Evolutionary conservation across 2,329 filamentous ascomycete genomes (phyloP).

Genomic region (Epicoccum nigrum): DNA sequence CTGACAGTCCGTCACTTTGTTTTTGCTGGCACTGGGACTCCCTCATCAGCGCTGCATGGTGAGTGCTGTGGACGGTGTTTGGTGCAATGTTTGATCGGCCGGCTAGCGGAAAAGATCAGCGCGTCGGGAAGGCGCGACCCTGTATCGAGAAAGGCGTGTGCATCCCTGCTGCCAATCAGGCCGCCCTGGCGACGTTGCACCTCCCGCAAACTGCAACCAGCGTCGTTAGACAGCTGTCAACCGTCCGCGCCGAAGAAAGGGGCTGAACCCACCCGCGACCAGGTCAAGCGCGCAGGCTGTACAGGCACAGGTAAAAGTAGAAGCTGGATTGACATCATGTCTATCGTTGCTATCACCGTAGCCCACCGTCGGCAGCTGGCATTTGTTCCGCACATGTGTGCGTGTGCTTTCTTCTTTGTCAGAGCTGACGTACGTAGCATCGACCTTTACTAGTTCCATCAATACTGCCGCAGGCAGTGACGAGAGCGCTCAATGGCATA

Average conservation of each 20-base stretch:
- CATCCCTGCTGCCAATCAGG: constrained; percentile 43
- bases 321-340: constrained; percentile 11
- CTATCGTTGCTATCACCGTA: constrained; percentile 11
- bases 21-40: not conserved
- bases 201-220: constrained; percentile 35
- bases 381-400: constrained; percentile 5
- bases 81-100: constrained; percentile 41
- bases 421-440: constrained; percentile 17
- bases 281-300: constrained; percentile 7
- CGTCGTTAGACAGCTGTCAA: constrained; percentile 35
- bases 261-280: constrained; percentile 22
- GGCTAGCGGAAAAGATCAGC: constrained; percentile 36
- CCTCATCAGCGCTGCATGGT: constrained; percentile 20
- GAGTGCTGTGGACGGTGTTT: constrained; percentile 19
- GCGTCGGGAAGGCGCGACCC: constrained; percentile 28
- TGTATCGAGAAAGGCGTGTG: constrained; percentile 26
- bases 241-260: constrained; percentile 26
- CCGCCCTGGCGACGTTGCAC: constrained; percentile 27
- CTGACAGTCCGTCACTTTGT: constrained; percentile 35
- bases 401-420: constrained; percentile 4
- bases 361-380: constrained; percentile 5
- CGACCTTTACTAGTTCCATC: not conserved
- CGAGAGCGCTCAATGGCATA: not conserved
- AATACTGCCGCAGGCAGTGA: not conserved
- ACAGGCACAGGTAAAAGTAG: too few species aligned